These are phyloP conservation scores for Geranium incanum DNA, from an alignment of 441 rosid species.

Conservation along the genomic window DNA sequence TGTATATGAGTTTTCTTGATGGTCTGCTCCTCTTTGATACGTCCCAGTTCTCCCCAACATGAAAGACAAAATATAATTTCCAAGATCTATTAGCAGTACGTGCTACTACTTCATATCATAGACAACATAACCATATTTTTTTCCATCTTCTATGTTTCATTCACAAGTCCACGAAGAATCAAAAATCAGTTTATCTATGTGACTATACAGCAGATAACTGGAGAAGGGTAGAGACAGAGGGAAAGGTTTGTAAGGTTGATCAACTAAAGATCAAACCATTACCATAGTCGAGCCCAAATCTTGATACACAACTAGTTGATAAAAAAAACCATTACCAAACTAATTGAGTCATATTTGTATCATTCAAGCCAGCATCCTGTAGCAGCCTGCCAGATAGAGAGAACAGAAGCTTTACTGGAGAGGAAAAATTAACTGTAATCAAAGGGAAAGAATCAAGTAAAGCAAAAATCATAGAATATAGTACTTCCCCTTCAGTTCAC, in stretches of 20 bases:
- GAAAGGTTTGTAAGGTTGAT: not conserved
- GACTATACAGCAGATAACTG: not conserved
- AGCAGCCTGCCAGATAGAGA: constrained; percentile 45
- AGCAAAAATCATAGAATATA: not conserved
- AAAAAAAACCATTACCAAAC: constrained; percentile 46
- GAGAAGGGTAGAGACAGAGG: not conserved
- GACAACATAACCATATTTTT: not conserved
- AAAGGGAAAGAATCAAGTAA: not conserved
- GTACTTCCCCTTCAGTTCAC: not conserved
- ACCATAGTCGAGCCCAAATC: constrained; percentile 34
- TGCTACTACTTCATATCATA: not conserved
- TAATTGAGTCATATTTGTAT: constrained; percentile 58
- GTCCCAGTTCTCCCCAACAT: too few relatives aligned
- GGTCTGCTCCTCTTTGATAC: too few relatives aligned
- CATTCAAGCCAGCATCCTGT: constrained; percentile 75
- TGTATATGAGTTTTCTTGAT: too few relatives aligned
- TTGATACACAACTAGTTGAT: too few relatives aligned
- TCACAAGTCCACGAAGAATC: not conserved
- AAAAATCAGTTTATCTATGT: not conserved
- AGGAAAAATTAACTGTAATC: not conserved
- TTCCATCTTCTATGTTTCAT: not conserved
- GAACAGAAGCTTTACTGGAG: constrained; percentile 3
- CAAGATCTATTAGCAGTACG: not conserved
- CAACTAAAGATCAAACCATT: constrained; percentile 20
- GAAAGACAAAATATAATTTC: not conserved